A percentile compares a stretch with the other conserved stretches of the same genome.
phyloP scores from a whole-genome alignment of 2,329 filamentous ascomycete genomes.

The Xylaria multiplex region DNA sequence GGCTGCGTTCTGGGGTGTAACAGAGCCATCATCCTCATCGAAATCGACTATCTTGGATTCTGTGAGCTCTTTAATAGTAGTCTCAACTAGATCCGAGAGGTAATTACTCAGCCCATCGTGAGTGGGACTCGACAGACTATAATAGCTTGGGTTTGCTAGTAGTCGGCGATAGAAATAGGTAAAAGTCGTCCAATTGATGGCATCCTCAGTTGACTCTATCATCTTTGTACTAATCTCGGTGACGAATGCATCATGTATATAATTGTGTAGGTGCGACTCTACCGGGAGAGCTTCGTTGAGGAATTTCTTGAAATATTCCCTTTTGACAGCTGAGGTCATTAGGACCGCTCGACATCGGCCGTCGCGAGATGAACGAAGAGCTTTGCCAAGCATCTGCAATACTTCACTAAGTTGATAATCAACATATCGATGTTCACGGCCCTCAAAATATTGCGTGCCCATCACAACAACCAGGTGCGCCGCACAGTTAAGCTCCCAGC shows the following conservation, averaged over 20 bases:
- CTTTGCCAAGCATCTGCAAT: slow-evolving; percentile 97
- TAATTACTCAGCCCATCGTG: slow-evolving; percentile 94
- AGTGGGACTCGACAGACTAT: slow-evolving; percentile 86
- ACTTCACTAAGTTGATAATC: slow-evolving; percentile 96
- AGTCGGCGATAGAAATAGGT: slow-evolving; percentile 98
- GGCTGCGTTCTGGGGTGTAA: slow-evolving; percentile 90
- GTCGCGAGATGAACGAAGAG: slow-evolving; percentile 80
- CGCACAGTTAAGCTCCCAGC: slow-evolving; percentile 90
- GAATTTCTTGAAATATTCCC: slow-evolving; percentile 99
- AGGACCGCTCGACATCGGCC: slow-evolving; percentile 89
- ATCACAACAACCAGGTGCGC: slow-evolving; percentile 95
- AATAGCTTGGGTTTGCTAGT: slow-evolving; percentile 95
- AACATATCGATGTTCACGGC: slow-evolving; percentile 94
- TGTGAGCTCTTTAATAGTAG: slow-evolving; percentile 86
- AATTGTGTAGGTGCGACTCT: slow-evolving; percentile 91
- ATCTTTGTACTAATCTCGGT: slow-evolving; percentile 97
- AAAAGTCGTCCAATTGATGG: slow-evolving; percentile 98
- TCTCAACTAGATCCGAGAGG: slow-evolving; percentile 93
- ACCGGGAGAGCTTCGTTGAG: slow-evolving; percentile 94
- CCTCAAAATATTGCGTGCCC: slow-evolving; percentile 98
- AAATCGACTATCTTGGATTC: slow-evolving; percentile 97
- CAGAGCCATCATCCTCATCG: slow-evolving; percentile 90
- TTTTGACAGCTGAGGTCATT: slow-evolving; percentile 93
- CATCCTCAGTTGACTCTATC: slow-evolving; percentile 94
- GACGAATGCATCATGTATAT: slow-evolving; percentile 94